Conservation (phyloP, 371 early-diverging fungal genomes). For the Smittium mucronatum region DNA sequence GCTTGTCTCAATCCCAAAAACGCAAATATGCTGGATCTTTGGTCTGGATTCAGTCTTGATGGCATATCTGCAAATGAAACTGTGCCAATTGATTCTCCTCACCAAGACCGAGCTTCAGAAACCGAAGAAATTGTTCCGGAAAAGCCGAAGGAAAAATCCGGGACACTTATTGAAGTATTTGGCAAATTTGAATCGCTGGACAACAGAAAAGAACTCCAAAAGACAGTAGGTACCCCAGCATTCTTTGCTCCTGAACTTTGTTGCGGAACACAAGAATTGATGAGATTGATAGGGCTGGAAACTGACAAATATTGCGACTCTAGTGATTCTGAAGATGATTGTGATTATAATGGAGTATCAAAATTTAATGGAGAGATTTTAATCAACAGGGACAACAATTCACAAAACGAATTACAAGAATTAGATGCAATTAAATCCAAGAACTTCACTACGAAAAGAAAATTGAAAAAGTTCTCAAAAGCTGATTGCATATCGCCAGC, state of each 20-base stretch:
- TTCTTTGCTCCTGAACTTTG: constrained; percentile 97
- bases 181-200: constrained; percentile 26
- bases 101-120: not conserved
- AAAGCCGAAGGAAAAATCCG: constrained; percentile 12
- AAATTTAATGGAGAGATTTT: too few relatives aligned
- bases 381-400: too few relatives aligned
- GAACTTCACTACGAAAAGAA: not conserved
- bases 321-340: not conserved
- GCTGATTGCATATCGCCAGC: constrained; percentile 49
- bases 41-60: too few relatives aligned
- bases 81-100: not conserved
- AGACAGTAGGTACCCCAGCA: constrained; percentile 93
- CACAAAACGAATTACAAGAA: not conserved
- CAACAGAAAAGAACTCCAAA: constrained; percentile 66
- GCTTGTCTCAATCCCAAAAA: too few relatives aligned
- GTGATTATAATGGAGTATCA: not conserved
- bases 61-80: not conserved
- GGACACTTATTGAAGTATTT: constrained; percentile 26
- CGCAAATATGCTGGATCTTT: too few relatives aligned
- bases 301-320: not conserved
- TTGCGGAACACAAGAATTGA: constrained; percentile 45
- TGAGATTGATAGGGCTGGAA: constrained; percentile 5
- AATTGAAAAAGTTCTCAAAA: constrained; percentile 12
- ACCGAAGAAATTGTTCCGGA: not conserved
- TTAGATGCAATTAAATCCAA: not conserved